phyloP scores from a whole-genome alignment of 2,329 filamentous ascomycete genomes.

The Diaporthe citrichinensis region DNA sequence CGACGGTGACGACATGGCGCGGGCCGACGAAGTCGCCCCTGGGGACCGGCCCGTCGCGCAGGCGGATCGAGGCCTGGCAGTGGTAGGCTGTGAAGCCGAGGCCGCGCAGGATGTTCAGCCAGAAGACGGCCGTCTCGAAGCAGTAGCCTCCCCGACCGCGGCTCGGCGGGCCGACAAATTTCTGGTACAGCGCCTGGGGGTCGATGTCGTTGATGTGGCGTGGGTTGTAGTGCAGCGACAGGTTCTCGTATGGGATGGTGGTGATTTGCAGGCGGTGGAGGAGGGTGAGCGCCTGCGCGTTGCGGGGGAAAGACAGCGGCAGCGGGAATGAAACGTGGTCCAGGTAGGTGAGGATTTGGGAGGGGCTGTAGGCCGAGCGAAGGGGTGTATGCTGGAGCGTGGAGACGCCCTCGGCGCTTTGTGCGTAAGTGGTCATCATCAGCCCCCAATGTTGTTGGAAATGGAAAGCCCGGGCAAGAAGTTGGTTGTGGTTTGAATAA shows the following conservation, averaged over 20 bases:
- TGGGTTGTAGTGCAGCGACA: conserved; percentile 66
- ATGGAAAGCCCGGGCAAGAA: neutral
- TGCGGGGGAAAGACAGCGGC: conserved; percentile 38
- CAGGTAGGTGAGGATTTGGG: conserved; percentile 35
- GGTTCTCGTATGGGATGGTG: conserved; percentile 69
- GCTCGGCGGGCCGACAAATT: conserved; percentile 59
- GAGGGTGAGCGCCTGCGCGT: conserved; percentile 55
- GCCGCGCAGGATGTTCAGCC: conserved; percentile 51
- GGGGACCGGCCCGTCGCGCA: conserved; percentile 55
- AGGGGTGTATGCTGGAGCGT: neutral
- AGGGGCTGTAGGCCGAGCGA: conserved; percentile 27
- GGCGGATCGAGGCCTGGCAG: conserved; percentile 65
- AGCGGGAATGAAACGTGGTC: conserved; percentile 38
- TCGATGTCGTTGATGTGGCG: conserved; percentile 58
- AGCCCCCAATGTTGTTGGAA: neutral
- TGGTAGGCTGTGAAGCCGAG: conserved; percentile 50
- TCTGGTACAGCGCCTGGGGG: conserved; percentile 62
- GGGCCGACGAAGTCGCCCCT: conserved; percentile 55
- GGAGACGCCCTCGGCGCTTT: neutral
- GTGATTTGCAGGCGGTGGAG: conserved; percentile 63
- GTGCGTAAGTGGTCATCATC: neutral
- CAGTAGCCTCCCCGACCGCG: conserved; percentile 69
- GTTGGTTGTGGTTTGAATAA: neutral
- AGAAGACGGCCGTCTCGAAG: conserved; percentile 71
- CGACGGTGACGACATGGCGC: conserved; percentile 74